phyloP scores from a whole-genome alignment of 164 flowering plant genomes.

The Chimonanthus salicifolius region DNA sequence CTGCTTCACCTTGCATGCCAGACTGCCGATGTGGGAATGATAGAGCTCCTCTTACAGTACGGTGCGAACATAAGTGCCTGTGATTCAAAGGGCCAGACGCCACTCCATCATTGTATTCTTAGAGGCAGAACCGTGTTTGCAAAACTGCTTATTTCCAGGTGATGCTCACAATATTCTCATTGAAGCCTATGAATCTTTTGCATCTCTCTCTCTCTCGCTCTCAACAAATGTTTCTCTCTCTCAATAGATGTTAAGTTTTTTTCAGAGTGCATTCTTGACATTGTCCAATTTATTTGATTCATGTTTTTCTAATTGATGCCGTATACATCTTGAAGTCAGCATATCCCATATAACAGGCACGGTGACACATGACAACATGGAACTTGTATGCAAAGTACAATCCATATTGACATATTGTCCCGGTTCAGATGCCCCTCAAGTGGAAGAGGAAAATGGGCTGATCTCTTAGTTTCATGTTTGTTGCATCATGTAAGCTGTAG shows the following conservation, averaged over 20 bases:
- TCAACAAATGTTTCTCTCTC: background rate
- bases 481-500: no score
- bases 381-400: background rate
- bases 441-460: no score
- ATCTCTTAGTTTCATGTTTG: no score
- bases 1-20: conserved; percentile 87
- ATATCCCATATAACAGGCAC: background rate
- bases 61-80: conserved; percentile 65
- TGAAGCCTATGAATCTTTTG: background rate
- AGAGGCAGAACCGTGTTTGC: conserved; percentile 43
- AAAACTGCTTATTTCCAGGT: conserved; percentile 70
- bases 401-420: no score
- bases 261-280: background rate
- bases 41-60: conserved; percentile 84
- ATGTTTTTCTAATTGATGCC: background rate
- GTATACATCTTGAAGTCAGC: background rate
- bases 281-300: no score
- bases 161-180: background rate
- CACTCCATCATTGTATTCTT: conserved; percentile 65
- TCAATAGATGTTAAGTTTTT: no score
- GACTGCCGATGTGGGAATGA: conserved; percentile 75
- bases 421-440: no score
- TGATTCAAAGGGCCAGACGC: conserved; percentile 69
- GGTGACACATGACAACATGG: background rate
- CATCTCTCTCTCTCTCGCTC: background rate